Percentiles rank a stretch among this genome's conserved stretches.
phyloP scores from a whole-genome alignment of 495 filamentous ascomycete genomes.

The Filosporella fistucella region DNA sequence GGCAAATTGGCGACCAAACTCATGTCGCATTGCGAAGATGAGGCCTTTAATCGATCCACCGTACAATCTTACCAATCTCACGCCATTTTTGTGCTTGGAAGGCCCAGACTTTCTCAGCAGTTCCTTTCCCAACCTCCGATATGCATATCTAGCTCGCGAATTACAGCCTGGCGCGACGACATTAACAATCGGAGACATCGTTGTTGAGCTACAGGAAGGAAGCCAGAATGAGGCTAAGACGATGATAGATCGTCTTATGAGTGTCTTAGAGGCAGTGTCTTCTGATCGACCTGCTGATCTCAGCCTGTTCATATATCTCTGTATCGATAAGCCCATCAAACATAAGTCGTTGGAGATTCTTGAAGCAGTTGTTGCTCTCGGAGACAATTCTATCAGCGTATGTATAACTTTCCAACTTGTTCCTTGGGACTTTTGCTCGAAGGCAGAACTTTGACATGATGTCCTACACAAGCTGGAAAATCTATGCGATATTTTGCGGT shows the following conservation, averaged over 20 bases:
- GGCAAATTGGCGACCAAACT: constrained; percentile 6
- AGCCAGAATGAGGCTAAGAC: background rate
- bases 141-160: too few relatives aligned
- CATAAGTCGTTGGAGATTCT: background rate
- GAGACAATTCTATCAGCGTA: constrained; percentile 3
- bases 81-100: constrained; percentile 2
- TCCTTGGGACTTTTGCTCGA: too few relatives aligned
- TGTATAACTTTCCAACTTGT: background rate
- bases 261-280: background rate
- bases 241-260: constrained; percentile 6
- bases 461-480: too few relatives aligned
- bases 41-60: background rate
- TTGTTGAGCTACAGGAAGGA: background rate
- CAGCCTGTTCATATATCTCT: constrained; percentile 4
- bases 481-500: too few relatives aligned
- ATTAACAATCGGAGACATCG: too few relatives aligned
- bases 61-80: background rate
- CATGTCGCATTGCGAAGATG: background rate
- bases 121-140: constrained; percentile 5
- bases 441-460: too few relatives aligned
- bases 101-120: constrained; percentile 8
- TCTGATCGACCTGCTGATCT: background rate
- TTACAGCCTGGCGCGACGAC: too few relatives aligned
- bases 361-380: background rate
- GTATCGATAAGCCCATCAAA: constrained; percentile 1